Conservation (phyloP, 2,329 filamentous ascomycete genomes). For the Davidsoniella virescens region DNA sequence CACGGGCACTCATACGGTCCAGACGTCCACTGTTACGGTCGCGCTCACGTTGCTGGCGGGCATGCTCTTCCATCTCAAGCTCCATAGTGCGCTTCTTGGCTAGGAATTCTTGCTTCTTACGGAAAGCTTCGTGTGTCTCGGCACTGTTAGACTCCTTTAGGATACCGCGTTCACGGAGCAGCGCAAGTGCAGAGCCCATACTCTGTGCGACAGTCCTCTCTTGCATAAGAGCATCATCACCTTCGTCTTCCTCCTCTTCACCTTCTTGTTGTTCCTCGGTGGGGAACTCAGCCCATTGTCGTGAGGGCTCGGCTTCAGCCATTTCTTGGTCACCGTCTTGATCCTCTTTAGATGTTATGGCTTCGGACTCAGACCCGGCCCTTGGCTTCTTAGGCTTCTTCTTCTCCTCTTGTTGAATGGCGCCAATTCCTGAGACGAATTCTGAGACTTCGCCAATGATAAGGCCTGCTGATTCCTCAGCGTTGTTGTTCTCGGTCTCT, state of each 20-base stretch:
- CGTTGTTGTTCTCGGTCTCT: conserved; percentile 26
- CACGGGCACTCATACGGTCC: conserved; percentile 77
- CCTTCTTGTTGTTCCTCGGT: conserved; percentile 20
- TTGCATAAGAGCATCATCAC: conserved; percentile 44
- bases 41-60: conserved; percentile 69
- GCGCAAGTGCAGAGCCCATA: conserved; percentile 63
- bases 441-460: conserved; percentile 94
- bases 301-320: conserved; percentile 17
- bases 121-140: conserved; percentile 49
- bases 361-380: conserved; percentile 20
- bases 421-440: conserved; percentile 75
- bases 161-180: conserved; percentile 74
- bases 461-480: conserved; percentile 38
- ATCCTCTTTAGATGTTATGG: conserved; percentile 25
- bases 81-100: conserved; percentile 57
- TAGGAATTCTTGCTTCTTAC: conserved; percentile 63
- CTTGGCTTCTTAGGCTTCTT: conserved; percentile 34
- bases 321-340: conserved; percentile 22
- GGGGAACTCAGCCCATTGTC: conserved; percentile 20
- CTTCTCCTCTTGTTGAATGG: conserved; percentile 40
- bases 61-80: conserved; percentile 61
- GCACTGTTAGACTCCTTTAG: conserved; percentile 47
- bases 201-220: conserved; percentile 68
- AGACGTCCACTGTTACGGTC: conserved; percentile 69
- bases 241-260: conserved; percentile 33